Conservation (phyloP, 2,329 filamentous ascomycete genomes). For the Dactylellina drechsleri region DNA sequence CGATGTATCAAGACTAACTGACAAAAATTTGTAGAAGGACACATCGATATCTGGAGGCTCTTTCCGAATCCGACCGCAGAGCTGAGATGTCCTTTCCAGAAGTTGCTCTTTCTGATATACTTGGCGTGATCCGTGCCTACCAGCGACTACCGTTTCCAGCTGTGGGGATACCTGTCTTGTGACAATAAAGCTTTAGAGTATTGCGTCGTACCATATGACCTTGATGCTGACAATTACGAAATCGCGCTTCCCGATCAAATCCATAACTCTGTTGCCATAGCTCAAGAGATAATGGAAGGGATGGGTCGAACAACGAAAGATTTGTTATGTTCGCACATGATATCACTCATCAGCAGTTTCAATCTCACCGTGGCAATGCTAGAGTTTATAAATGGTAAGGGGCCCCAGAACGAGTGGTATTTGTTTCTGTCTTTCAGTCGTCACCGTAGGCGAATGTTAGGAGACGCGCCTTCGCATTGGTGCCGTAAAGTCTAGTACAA, state of each 20-base stretch:
- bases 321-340: constrained; percentile 70
- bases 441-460: constrained; percentile 69
- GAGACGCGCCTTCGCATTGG: constrained; percentile 67
- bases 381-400: constrained; percentile 62
- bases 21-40: constrained; percentile 61
- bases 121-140: constrained; percentile 66
- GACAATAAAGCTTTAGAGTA: constrained; percentile 60
- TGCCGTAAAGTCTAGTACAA: constrained; percentile 61
- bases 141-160: constrained; percentile 66
- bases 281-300: constrained; percentile 64
- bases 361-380: constrained; percentile 66
- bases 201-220: constrained; percentile 70
- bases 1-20: neutral
- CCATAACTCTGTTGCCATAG: constrained; percentile 67
- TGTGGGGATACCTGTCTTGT: constrained; percentile 61
- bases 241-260: constrained; percentile 65
- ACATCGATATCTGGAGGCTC: constrained; percentile 63
- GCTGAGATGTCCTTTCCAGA: constrained; percentile 67
- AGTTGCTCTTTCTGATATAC: constrained; percentile 64
- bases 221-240: constrained; percentile 73
- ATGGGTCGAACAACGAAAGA: constrained; percentile 60
- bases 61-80: constrained; percentile 60
- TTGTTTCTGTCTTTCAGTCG: neutral
- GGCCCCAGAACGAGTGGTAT: constrained; percentile 59
- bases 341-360: constrained; percentile 67